Base-by-base conservation (phyloP, 176 grass and related monocot species). In the Eleusine coracana region DNA sequence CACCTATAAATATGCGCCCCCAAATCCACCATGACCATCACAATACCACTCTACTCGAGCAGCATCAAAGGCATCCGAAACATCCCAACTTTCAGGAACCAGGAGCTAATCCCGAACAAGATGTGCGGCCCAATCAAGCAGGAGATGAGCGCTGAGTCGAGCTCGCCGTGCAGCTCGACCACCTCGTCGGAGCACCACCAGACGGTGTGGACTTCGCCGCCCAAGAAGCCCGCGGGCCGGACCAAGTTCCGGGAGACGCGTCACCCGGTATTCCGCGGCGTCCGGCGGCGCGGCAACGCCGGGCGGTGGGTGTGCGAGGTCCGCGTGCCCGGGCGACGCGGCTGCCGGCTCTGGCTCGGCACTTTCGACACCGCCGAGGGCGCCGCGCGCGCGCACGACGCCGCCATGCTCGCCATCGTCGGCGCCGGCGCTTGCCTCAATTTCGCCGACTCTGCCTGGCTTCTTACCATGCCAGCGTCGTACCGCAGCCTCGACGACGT, bases 271-370 rank as follows among this genome's bases (percentile, higher is more conserved):
- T 90, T 83, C 60, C 82, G 73, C 62, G 87, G 87, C 70, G 87
- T 89, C 29, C 70, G 87, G 49, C 46, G 67, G 15, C 82, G 87
- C 3, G 76, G 55, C 54, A 42, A 15, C n/a, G 82, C 82, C 12
- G 82, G 79, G 2, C 66, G 73, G 73, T 90, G 83, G 88, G 84
- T 86, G 37, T 78, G 78, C 66, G 84, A 90, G 83, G 73, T 79
- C 55, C 88, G 79, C 31, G 88, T 81, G 25, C 83, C 72, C 2
- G 72, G 83, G 6, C 9, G 58, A 2, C 73, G 73, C 51, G 83
- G 72, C 20, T 74, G 36, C 44, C 62, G 80, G 58, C 93, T 98
- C 52, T 98, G 95, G 95, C 90, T 98, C 17, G 92, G 92, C 23
- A 94, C 92, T 9, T 98, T 91, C 84, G 69, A 81, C 68, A 90